Percentiles rank a stretch among this genome's conserved stretches.
Evolutionary conservation across 1,284 basidiomycete species (phyloP).

Genomic region (Heterobasidion occidentale): DNA sequence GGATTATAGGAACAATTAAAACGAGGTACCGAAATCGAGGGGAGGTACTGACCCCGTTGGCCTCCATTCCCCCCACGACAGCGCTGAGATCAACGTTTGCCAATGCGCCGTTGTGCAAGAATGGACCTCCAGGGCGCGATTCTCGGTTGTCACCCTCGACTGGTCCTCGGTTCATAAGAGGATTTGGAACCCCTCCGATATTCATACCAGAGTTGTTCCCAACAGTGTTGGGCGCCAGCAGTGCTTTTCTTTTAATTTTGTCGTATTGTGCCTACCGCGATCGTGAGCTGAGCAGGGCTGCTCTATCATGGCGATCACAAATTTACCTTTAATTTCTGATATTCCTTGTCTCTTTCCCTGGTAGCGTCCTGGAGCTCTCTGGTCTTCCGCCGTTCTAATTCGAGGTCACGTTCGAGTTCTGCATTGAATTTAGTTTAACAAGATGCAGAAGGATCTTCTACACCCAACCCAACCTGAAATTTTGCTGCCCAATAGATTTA

Average conservation of each 20-base stretch:
- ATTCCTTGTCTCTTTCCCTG: slow-evolving; percentile 76
- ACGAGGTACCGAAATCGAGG: background rate
- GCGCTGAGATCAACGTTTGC: slow-evolving; percentile 38
- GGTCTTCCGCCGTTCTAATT: slow-evolving; percentile 65
- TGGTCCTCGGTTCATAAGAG: background rate
- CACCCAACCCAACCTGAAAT: slow-evolving; percentile 36
- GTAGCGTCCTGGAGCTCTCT: slow-evolving; percentile 67
- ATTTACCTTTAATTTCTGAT: slow-evolving; percentile 74
- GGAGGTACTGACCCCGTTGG: slow-evolving; percentile 40
- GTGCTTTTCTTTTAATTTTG: slow-evolving; percentile 70
- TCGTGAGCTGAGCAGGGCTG: background rate
- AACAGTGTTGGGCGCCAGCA: slow-evolving; percentile 29
- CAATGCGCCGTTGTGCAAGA: background rate
- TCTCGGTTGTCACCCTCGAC: background rate
- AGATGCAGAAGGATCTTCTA: background rate
- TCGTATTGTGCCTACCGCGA: slow-evolving; percentile 55
- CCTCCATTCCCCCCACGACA: slow-evolving; percentile 65
- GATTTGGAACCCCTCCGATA: background rate
- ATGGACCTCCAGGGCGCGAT: background rate
- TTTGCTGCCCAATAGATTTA: slow-evolving; percentile 62
- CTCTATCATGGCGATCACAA: background rate
- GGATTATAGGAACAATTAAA: slow-evolving; percentile 1
- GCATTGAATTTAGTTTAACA: background rate
- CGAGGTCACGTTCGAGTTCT: slow-evolving; percentile 75
- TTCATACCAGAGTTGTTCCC: slow-evolving; percentile 2